Conservation (phyloP, 495 filamentous ascomycete species). For the Usnea hakonensis region DNA sequence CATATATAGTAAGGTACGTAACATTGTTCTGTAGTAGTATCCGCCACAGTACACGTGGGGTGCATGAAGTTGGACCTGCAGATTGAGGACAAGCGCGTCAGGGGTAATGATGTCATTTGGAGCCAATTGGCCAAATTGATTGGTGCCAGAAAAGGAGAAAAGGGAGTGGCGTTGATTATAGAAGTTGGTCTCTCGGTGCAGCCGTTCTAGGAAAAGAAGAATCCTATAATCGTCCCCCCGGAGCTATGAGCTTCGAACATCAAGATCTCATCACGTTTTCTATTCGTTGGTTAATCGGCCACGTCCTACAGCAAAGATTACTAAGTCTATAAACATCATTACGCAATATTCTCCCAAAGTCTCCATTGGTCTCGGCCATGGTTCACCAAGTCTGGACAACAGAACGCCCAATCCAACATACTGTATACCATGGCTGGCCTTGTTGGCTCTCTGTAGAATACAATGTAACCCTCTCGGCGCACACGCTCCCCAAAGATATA, state of each 20-base stretch:
- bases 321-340: no score
- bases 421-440: background rate
- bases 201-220: no score
- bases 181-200: no score
- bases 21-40: background rate
- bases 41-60: background rate
- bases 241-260: no score
- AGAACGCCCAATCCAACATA: background rate
- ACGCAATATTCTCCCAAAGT: no score
- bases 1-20: background rate
- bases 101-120: background rate
- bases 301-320: no score
- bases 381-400: background rate
- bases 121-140: background rate
- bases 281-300: no score
- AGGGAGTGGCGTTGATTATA: background rate
- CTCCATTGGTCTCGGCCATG: no score
- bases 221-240: no score
- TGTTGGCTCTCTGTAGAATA: background rate
- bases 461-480: background rate
- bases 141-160: background rate
- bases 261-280: no score
- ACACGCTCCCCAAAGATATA: background rate
- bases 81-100: constrained; percentile 5
- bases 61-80: constrained; percentile 5